Base-by-base conservation (phyloP, 2,329 filamentous ascomycete species). In the Scedosporium dehoogii region DNA sequence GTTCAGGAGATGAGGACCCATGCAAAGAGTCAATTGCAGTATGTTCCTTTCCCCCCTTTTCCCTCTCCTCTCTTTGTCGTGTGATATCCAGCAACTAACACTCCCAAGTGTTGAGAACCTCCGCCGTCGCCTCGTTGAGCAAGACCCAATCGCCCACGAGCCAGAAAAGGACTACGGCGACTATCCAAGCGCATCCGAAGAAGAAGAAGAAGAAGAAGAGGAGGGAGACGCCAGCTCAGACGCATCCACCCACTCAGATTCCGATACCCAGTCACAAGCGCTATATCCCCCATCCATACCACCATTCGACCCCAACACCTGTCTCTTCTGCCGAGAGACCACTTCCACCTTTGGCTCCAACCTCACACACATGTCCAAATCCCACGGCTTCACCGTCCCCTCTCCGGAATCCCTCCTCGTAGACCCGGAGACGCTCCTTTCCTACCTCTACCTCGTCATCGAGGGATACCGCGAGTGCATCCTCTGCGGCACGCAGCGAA, bases 381-480 rank as follows among this genome's bases (percentile, higher is more conserved):
- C 70, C 2, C 82, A 85, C 67, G 74, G 78, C 59, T 73, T 84
- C 33, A 73, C 74, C 51, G 68, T 83, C 14, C 76, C 75, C 1
- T 68, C 75, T 41, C 71, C 66, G 57, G 67, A 76, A 1, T 68
- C 73, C 7, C 69, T 84, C 1, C 66, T 72, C 0, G 76, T 82
- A 3, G 78, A 82, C 48, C 64, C 77, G 1, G 76, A 77, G 53
- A 77, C 78, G 0, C 68, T 84, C 1, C 69, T 83, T 12, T 67
- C 70, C 23, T 82, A 83, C 60, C 68, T 84, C 0, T 75, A 78
- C 62, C 72, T 81, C 3, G 70, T 84, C 58, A 76, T 84, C 23
- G 76, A 73, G n/a, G 74, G 70, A 0, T 82, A 81, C 63, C 71
- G 72, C 38, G 79, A 83, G 67, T 85, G 81, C 64, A 73, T 85